phyloP scores from a whole-genome alignment of 345 rosid genomes.

The Arabis alpina region DNA sequence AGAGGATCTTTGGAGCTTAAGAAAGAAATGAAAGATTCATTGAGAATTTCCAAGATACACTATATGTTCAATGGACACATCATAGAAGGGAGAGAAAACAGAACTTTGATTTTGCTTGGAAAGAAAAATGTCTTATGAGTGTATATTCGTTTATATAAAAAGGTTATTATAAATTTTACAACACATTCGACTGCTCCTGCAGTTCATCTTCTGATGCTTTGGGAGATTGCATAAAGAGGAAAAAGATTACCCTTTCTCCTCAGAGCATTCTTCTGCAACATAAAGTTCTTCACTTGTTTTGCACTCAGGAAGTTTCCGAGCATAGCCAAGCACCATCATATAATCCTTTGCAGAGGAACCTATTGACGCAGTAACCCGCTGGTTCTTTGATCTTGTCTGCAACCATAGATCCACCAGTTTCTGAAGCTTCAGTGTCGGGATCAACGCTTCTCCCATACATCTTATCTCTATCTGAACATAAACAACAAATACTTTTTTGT shows the following conservation, averaged over 20 bases:
- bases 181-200: conserved; percentile 4
- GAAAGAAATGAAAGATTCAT: not conserved
- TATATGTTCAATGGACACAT: not conserved
- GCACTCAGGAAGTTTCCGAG: conserved; percentile 51
- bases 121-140: not conserved
- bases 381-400: conserved; percentile 54
- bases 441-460: conserved; percentile 77
- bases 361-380: conserved; percentile 50
- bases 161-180: not conserved
- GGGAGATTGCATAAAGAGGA: conserved; percentile 1
- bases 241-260: not conserved
- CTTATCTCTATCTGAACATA: conserved; percentile 72
- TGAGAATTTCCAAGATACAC: not conserved
- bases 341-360: conserved; percentile 89
- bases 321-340: conserved; percentile 73
- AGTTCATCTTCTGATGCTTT: conserved; percentile 13
- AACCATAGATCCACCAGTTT: conserved; percentile 76
- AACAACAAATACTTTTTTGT: not conserved
- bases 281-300: conserved; percentile 17
- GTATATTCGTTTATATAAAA: not conserved
- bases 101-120: not conserved
- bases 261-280: conserved; percentile 21
- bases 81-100: not conserved
- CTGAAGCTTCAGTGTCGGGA: conserved; percentile 58
- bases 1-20: not conserved